phyloP scores from a whole-genome alignment of 2,329 filamentous ascomycete genomes.

The Emydomyces testavorans region DNA sequence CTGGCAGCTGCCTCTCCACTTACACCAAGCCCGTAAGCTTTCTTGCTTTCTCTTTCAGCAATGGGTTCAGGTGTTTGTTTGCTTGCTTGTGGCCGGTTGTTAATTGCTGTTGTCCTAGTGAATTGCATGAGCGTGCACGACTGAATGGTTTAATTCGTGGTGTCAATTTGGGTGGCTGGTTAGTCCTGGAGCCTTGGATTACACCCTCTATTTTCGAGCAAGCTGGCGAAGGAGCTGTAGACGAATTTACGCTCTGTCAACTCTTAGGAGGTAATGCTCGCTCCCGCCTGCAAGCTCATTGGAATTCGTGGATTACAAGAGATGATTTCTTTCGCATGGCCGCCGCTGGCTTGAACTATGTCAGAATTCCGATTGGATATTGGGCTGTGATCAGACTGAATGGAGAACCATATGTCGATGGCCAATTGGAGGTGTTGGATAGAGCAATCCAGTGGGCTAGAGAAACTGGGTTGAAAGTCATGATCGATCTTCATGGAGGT shows the following conservation, averaged over 20 bases:
- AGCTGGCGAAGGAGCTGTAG: conserved; percentile 40
- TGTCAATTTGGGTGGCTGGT: conserved; percentile 55
- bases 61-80: no score
- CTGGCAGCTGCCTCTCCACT: not conserved
- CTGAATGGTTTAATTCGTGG: conserved; percentile 39
- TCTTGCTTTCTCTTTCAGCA: conserved; percentile 33
- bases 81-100: no score
- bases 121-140: not conserved
- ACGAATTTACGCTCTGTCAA: conserved; percentile 46
- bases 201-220: conserved; percentile 49
- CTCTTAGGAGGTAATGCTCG: conserved; percentile 41
- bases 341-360: conserved; percentile 49
- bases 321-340: conserved; percentile 47
- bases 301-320: conserved; percentile 47
- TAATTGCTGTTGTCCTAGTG: not conserved
- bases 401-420: conserved; percentile 51
- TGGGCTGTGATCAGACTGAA: conserved; percentile 47
- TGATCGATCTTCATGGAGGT: conserved; percentile 59
- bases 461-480: conserved; percentile 48
- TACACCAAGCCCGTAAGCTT: conserved; percentile 43
- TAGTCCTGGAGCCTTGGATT: conserved; percentile 54
- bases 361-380: conserved; percentile 55
- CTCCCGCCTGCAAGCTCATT: conserved; percentile 43
- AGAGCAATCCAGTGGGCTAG: conserved; percentile 49
- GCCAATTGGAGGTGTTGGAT: conserved; percentile 48